Percentiles rank a stretch among this genome's conserved stretches.
These are phyloP conservation scores for Rubia balearica DNA, from an alignment of 305 asterid species.

Conservation along the genomic window DNA sequence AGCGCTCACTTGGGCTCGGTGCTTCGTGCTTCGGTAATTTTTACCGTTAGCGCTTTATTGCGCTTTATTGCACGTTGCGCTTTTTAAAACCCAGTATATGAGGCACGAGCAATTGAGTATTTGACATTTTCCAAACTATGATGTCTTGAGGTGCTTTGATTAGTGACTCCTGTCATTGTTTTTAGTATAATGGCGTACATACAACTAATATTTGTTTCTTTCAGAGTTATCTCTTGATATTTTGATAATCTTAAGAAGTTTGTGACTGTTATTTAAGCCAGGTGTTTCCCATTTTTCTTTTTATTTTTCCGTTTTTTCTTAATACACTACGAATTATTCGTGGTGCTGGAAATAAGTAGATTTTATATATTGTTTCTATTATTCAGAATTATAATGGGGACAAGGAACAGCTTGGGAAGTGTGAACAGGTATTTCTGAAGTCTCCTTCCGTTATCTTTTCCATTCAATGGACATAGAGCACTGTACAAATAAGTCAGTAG, in stretches of 20 bases:
- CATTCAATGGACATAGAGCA: not conserved
- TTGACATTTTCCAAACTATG: not conserved
- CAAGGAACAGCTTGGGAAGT: conserved; percentile 94
- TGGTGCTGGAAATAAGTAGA: not conserved
- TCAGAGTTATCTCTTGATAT: not conserved
- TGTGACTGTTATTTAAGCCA: not conserved
- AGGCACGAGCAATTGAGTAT: not conserved
- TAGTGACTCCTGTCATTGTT: not conserved
- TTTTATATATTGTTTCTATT: conserved; percentile 8
- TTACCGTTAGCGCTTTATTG: too few species aligned
- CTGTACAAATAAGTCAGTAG: conserved; percentile 13
- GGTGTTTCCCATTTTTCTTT: not conserved
- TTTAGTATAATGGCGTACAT: not conserved
- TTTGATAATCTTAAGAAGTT: not conserved
- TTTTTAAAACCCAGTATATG: not conserved
- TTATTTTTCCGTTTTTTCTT: not conserved
- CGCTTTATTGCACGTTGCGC: too few species aligned
- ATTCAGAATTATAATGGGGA: conserved; percentile 83
- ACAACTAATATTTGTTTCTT: not conserved
- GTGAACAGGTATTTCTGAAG: conserved; percentile 72
- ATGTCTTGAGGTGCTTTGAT: not conserved
- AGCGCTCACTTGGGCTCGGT: too few species aligned
- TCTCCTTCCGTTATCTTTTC: conserved; percentile 13
- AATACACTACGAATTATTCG: not conserved
- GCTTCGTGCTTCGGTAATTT: too few species aligned